Base-by-base conservation (phyloP, 441 rosid genomes). In the Dalechampia spathulata region DNA sequence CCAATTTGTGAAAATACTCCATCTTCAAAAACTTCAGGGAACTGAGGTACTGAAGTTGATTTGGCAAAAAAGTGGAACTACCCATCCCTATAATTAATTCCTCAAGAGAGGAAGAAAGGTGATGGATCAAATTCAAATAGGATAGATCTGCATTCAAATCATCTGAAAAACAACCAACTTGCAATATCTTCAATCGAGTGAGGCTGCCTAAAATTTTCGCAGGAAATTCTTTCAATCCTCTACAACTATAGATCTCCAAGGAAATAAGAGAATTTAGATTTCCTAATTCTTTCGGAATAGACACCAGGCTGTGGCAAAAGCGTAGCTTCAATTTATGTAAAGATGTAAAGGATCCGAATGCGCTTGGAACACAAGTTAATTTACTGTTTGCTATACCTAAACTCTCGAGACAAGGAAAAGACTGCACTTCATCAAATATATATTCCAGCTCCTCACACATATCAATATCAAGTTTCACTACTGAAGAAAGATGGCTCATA, bases 31-130 rank as follows among this genome's bases (percentile, higher is more conserved):
- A 2, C 14, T 23, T 58, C 6, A 72, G 59, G 16, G 27, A 22
- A 44, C 70, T 68, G 45, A 65, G 52, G 50, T 46, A 26, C 46
- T 55, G 77, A 32, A 69, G 57, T 47, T 73, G 68, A 27, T 55
- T 16, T 1, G 77, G 77, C 22, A 73, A 20, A 28, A 52, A 58
- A n/a, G n/a, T n/a, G n/a, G n/a, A n/a, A n/a, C n/a, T n/a, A n/a
- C n/a, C n/a, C n/a, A n/a, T n/a, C n/a, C n/a, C n/a, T n/a, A n/a
- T n/a, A n/a, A n/a, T n/a, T 30, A 61, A 26, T 9, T 34, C 5
- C 32, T 67, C 52, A 23, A 72, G 63, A 26, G 55, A 55, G n/a
- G n/a, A n/a, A 0, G 52, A 15, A 37, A 61, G 46, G 38, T 44
- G 41, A 38, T 56, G 46, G 42, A 69, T 66, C 25, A 51, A 59